phyloP scores from a whole-genome alignment of 768 basidiomycete species.

The Lactarius trivialis region DNA sequence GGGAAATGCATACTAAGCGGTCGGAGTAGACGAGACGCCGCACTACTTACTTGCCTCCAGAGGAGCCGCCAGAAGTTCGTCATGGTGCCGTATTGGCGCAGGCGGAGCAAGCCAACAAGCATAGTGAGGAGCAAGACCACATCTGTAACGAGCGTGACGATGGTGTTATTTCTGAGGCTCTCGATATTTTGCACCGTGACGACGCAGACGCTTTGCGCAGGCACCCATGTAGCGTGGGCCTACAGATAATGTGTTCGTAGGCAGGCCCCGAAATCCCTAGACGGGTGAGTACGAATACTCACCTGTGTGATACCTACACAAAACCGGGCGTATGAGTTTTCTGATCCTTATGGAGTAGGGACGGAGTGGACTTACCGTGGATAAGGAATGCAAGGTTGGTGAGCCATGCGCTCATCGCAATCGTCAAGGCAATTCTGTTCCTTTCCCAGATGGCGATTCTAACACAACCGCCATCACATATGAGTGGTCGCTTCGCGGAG shows the following conservation, averaged over 20 bases:
- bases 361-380: neutral
- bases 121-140: conserved; percentile 1
- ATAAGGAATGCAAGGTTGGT: conserved; percentile 2
- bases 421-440: neutral
- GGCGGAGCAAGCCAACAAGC: conserved; percentile 7
- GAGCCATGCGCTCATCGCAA: neutral
- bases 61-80: neutral
- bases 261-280: neutral
- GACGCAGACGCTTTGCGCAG: neutral
- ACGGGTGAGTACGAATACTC: neutral
- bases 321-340: no score
- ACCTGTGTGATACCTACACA: neutral
- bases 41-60: conserved; percentile 7
- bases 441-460: conserved; percentile 12
- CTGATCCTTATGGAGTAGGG: no score
- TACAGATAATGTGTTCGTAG: neutral
- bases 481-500: neutral
- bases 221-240: neutral
- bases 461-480: neutral
- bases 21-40: neutral
- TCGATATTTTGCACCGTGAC: neutral
- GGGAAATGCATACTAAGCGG: neutral
- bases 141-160: neutral
- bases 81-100: neutral
- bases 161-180: neutral